A percentile compares a stretch with the other conserved stretches of the same genome.
Conservation (phyloP, 345 rosid species). For the Eutrema heterophyllum region DNA sequence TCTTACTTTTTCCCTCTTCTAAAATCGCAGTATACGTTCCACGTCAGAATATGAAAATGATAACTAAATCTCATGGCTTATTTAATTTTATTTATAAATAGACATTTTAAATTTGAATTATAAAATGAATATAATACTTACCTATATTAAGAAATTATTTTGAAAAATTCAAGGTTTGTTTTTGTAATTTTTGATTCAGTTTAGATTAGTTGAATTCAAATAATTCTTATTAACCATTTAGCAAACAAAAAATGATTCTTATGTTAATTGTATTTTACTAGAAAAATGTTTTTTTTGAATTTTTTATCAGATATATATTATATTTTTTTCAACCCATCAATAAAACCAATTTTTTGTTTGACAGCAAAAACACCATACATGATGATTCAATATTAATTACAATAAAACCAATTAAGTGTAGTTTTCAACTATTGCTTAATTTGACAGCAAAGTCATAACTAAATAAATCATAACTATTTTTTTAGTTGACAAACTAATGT, state of each 20-base stretch:
- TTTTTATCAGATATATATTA: too few relatives aligned
- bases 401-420: background rate
- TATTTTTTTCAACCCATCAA: too few relatives aligned
- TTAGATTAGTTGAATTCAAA: background rate
- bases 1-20: background rate
- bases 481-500: background rate
- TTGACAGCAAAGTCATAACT: conserved; percentile 4
- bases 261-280: too few relatives aligned
- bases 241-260: too few relatives aligned
- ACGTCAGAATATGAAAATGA: background rate
- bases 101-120: background rate
- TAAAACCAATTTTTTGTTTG: too few relatives aligned
- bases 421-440: background rate
- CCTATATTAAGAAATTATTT: background rate
- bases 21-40: background rate
- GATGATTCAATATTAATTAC: too few relatives aligned
- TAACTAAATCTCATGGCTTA: background rate
- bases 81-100: too few relatives aligned
- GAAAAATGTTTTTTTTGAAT: too few relatives aligned
- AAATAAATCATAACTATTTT: background rate
- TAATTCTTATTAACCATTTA: too few relatives aligned
- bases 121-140: background rate
- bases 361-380: too few relatives aligned
- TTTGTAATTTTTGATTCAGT: background rate
- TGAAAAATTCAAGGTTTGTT: background rate